These are phyloP conservation scores for Singerocomus rubriflavus DNA, from an alignment of 1,284 basidiomycete genomes.

Conservation along the genomic window DNA sequence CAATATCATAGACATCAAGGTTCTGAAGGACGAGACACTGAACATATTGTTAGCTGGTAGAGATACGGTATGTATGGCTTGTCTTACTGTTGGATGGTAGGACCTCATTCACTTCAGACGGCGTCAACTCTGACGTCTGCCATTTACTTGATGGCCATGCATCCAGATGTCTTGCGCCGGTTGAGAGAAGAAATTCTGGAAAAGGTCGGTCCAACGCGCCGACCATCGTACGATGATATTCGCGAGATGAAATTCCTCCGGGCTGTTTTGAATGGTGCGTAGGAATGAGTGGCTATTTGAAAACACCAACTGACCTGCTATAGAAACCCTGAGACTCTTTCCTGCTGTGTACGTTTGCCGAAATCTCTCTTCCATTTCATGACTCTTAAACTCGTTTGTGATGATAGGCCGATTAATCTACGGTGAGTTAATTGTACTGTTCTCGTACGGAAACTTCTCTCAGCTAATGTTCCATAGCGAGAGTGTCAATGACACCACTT, in stretches of 20 bases:
- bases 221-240: constrained; percentile 54
- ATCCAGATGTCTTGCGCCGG: constrained; percentile 44
- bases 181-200: constrained; percentile 54
- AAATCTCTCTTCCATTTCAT: background rate
- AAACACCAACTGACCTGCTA: background rate
- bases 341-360: constrained; percentile 49
- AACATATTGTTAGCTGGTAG: constrained; percentile 44
- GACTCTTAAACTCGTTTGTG: background rate
- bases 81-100: constrained; percentile 9
- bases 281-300: background rate
- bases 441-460: background rate
- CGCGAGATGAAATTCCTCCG: constrained; percentile 56
- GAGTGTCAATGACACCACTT: constrained; percentile 41
- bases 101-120: constrained; percentile 37
- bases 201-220: constrained; percentile 43
- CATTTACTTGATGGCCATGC: constrained; percentile 52
- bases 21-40: constrained; percentile 40
- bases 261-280: constrained; percentile 57
- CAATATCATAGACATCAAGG: constrained; percentile 28
- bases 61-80: constrained; percentile 35
- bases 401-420: constrained; percentile 46
- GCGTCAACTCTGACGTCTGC: constrained; percentile 50
- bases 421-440: constrained; percentile 30
- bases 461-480: constrained; percentile 26
- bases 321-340: constrained; percentile 59